Conservation (phyloP, 805 yeast genomes). For the Lachancea dasiensis region DNA sequence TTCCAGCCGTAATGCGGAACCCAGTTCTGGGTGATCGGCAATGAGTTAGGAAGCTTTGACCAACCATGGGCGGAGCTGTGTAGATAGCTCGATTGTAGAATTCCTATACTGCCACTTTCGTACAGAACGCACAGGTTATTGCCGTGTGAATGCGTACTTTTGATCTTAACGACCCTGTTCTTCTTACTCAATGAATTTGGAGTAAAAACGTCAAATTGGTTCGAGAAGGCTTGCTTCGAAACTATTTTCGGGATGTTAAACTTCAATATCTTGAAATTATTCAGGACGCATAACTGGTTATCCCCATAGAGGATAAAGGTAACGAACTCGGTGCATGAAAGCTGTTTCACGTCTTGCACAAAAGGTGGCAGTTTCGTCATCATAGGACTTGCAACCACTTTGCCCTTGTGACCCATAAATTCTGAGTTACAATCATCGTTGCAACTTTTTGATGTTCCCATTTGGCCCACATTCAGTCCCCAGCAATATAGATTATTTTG, state of each 20-base stretch:
- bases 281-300: constrained; percentile 58
- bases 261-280: constrained; percentile 51
- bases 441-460: constrained; percentile 47
- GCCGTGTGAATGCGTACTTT: constrained; percentile 32
- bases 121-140: constrained; percentile 44
- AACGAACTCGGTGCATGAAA: constrained; percentile 59
- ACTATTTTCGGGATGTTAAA: constrained; percentile 37
- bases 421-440: constrained; percentile 38
- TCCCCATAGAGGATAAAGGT: constrained; percentile 57
- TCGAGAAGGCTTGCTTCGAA: constrained; percentile 15
- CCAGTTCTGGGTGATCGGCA: constrained; percentile 54
- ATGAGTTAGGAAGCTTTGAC: constrained; percentile 35
- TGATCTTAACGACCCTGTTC: constrained; percentile 29
- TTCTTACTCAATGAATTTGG: constrained; percentile 30
- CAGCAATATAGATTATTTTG: constrained; percentile 49
- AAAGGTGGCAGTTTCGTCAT: constrained; percentile 17
- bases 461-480: constrained; percentile 81
- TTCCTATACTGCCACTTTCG: constrained; percentile 53
- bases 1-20: constrained; percentile 48
- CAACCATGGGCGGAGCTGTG: constrained; percentile 25
- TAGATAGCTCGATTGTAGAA: constrained; percentile 4
- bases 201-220: constrained; percentile 31
- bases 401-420: constrained; percentile 40
- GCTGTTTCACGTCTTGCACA: constrained; percentile 40
- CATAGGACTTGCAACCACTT: constrained; percentile 18